These are phyloP conservation scores for Yamadazyma mexicana DNA, from an alignment of 1,139 yeast species.

Conservation along the genomic window DNA sequence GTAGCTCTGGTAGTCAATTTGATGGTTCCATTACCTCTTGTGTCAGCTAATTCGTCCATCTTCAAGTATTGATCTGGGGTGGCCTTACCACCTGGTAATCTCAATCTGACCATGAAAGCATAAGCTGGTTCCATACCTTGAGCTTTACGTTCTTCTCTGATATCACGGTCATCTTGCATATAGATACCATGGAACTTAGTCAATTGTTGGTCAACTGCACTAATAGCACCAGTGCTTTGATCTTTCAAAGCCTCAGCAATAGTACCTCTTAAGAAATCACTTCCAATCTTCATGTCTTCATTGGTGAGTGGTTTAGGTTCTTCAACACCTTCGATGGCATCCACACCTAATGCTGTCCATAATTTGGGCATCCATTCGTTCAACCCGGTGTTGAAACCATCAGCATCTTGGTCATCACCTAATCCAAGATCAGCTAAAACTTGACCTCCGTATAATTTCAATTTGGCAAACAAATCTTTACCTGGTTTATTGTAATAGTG, in stretches of 20 bases:
- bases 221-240: constrained; percentile 84
- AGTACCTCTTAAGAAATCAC: constrained; percentile 89
- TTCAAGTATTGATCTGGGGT: constrained; percentile 86
- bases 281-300: constrained; percentile 89
- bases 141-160: constrained; percentile 87
- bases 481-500: constrained; percentile 95
- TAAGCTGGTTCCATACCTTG: constrained; percentile 95
- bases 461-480: constrained; percentile 64
- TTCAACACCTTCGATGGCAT: constrained; percentile 77
- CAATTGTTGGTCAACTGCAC: constrained; percentile 91
- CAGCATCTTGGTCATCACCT: constrained; percentile 98
- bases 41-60: constrained; percentile 78
- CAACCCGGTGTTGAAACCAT: constrained; percentile 89
- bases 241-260: constrained; percentile 85
- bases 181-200: constrained; percentile 98
- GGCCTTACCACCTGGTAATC: constrained; percentile 92
- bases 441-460: constrained; percentile 70
- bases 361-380: constrained; percentile 80
- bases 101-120: constrained; percentile 93
- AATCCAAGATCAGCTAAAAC: constrained; percentile 75
- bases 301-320: constrained; percentile 96
- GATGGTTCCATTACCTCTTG: constrained; percentile 88
- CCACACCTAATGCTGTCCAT: constrained; percentile 91
- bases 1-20: constrained; percentile 97
- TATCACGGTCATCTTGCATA: constrained; percentile 98